phyloP scores from a whole-genome alignment of 352 stramenopile species.

The Globisporangium cederbergense region DNA sequence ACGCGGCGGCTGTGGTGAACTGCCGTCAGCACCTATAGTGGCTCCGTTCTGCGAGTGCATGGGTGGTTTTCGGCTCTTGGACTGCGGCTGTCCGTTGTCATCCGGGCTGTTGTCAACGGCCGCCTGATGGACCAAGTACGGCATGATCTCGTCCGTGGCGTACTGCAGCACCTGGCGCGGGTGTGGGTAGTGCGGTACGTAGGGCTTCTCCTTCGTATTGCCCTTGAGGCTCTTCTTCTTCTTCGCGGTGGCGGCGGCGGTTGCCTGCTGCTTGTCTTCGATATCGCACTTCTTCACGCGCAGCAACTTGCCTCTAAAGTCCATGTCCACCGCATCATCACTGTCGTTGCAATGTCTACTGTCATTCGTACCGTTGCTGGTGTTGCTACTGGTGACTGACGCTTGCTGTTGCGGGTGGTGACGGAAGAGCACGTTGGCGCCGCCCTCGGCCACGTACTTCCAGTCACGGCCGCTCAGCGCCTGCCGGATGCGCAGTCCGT shows the following conservation, averaged over 20 bases:
- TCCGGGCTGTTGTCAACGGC: not conserved
- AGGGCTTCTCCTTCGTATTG: conserved; percentile 22
- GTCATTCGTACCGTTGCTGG: not conserved
- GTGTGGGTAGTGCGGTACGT: conserved; percentile 66
- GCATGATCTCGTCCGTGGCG: conserved; percentile 70
- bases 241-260: conserved; percentile 23
- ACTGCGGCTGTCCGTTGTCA: not conserved
- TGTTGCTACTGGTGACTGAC: not conserved
- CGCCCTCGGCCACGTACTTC: conserved; percentile 86
- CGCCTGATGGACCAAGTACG: conserved; percentile 50
- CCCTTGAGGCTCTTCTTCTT: conserved; percentile 18
- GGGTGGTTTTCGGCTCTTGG: not conserved
- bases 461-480: conserved; percentile 55
- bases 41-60: not conserved
- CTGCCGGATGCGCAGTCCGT: conserved; percentile 15
- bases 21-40: not conserved
- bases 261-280: conserved; percentile 4
- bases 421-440: conserved; percentile 83
- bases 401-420: conserved; percentile 34
- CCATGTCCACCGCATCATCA: conserved; percentile 12
- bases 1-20: conserved; percentile 17
- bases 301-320: conserved; percentile 74
- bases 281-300: conserved; percentile 85
- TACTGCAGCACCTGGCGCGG: conserved; percentile 68
- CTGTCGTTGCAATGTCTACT: not conserved